These are phyloP conservation scores for Evernia prunastri DNA, from an alignment of 495 filamentous ascomycete species.

Conservation along the genomic window DNA sequence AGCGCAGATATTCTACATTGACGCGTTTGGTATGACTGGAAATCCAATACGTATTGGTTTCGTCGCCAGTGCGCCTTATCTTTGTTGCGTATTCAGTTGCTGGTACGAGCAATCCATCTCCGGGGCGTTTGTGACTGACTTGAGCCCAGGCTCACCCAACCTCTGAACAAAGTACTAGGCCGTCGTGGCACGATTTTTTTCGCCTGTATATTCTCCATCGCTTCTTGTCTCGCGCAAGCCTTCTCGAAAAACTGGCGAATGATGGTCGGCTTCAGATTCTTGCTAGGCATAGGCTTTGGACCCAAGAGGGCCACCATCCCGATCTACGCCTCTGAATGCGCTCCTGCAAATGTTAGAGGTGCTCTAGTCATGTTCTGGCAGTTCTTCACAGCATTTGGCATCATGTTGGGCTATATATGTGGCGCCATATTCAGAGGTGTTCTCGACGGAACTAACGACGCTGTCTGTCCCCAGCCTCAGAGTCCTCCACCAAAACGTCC, in stretches of 20 bases:
- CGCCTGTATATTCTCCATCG: slow-evolving; percentile 50
- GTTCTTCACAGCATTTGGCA: slow-evolving; percentile 67
- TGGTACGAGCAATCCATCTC: no score
- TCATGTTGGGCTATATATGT: slow-evolving; percentile 60
- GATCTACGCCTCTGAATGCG: slow-evolving; percentile 51
- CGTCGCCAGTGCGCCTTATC: slow-evolving; percentile 39
- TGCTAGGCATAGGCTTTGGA: slow-evolving; percentile 55
- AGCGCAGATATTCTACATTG: slow-evolving; percentile 59
- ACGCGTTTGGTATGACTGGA: slow-evolving; percentile 36
- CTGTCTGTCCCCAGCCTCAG: no score
- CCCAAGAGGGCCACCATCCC: slow-evolving; percentile 53
- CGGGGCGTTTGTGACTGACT: no score
- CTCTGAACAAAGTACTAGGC: no score
- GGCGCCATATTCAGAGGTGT: no score
- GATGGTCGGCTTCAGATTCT: slow-evolving; percentile 43
- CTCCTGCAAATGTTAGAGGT: slow-evolving; percentile 42
- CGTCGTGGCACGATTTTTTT: slow-evolving; percentile 16
- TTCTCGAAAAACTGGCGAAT: slow-evolving; percentile 14
- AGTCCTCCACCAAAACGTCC: no score
- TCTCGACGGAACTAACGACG: no score
- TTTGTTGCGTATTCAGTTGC: slow-evolving; percentile 41
- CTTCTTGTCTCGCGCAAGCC: slow-evolving; percentile 32
- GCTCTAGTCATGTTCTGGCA: slow-evolving; percentile 59
- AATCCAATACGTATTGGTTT: slow-evolving; percentile 30
- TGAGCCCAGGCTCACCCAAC: slow-evolving; percentile 32